Percentiles rank a stretch among this genome's conserved stretches.
Conservation (phyloP, 2,329 filamentous ascomycete species). For the Colletotrichum neosansevieriae region DNA sequence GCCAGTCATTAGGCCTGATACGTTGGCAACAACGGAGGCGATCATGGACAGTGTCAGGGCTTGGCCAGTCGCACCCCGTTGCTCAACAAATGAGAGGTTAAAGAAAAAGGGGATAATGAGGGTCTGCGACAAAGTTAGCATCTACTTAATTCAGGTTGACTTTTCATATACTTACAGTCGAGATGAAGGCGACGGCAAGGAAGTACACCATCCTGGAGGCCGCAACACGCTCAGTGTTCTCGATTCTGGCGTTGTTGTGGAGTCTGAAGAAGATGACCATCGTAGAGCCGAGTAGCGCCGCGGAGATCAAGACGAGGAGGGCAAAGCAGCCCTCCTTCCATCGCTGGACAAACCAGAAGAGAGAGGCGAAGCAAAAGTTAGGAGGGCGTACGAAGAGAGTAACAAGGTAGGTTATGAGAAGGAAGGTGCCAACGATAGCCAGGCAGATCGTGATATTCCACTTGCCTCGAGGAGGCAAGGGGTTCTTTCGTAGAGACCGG, state of each 20-base stretch:
- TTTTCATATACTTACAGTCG: conserved; percentile 61
- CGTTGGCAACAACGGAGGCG: conserved; percentile 73
- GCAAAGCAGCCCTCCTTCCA: conserved; percentile 70
- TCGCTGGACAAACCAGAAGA: conserved; percentile 75
- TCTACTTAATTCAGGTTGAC: background rate
- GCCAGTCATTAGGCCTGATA: conserved; percentile 74
- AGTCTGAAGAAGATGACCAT: conserved; percentile 69
- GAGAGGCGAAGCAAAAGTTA: conserved; percentile 73
- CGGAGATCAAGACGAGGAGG: conserved; percentile 63
- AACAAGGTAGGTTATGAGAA: conserved; percentile 69
- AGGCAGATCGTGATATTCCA: conserved; percentile 72
- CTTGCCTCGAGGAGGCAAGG: conserved; percentile 69
- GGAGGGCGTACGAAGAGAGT: conserved; percentile 66
- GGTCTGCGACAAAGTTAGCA: conserved; percentile 55
- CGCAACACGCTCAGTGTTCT: conserved; percentile 69
- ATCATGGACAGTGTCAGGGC: conserved; percentile 69
- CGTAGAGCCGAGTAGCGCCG: conserved; percentile 63
- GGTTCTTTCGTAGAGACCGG: conserved; percentile 64
- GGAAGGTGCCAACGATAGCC: conserved; percentile 60
- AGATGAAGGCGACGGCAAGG: conserved; percentile 66
- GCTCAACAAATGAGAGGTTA: conserved; percentile 61
- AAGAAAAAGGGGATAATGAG: conserved; percentile 75
- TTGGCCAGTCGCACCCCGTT: conserved; percentile 51
- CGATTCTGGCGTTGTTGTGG: conserved; percentile 65
- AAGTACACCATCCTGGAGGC: conserved; percentile 80